A percentile compares a stretch with the other conserved stretches of the same genome.
phyloP scores from a whole-genome alignment of 2,329 filamentous ascomycete species.

The Didymellaceae sp. region DNA sequence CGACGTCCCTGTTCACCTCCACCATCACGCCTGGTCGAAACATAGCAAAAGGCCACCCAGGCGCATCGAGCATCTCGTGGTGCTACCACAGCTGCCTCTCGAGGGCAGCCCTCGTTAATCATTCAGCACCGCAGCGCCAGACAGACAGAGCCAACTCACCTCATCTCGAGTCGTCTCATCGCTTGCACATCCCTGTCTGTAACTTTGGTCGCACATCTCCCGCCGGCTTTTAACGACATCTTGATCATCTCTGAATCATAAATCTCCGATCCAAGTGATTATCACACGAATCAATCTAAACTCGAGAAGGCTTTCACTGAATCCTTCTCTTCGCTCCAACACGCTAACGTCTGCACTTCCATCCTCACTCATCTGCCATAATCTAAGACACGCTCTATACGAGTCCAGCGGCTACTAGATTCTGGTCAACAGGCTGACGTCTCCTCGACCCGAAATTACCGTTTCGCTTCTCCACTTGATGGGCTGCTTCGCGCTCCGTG shows the following conservation, averaged over 20 bases:
- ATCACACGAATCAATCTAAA: not conserved
- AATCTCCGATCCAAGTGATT: conserved; percentile 2
- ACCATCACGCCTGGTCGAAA: not conserved
- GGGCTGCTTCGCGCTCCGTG: no score
- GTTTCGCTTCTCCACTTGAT: no score
- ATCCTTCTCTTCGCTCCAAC: not conserved
- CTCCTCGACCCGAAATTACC: no score
- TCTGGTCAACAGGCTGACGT: no score
- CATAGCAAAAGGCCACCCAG: not conserved
- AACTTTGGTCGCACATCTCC: conserved; percentile 11
- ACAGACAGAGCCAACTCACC: not conserved
- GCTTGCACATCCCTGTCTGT: conserved; percentile 3
- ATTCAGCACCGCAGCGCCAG: not conserved
- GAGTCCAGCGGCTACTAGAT: no score
- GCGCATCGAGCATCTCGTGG: not conserved
- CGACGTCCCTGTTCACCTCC: not conserved
- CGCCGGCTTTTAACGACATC: conserved; percentile 2
- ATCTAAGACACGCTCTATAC: no score
- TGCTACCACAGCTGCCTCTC: not conserved
- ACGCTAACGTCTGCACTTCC: no score
- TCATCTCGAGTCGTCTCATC: not conserved
- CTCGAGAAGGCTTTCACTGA: no score
- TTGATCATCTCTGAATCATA: conserved; percentile 4
- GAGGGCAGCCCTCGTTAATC: not conserved
- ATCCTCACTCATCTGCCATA: no score